Percentiles rank a stretch among this genome's conserved stretches.
Conservation (phyloP, 1,139 yeast species). For the Dujonia santamariae region DNA sequence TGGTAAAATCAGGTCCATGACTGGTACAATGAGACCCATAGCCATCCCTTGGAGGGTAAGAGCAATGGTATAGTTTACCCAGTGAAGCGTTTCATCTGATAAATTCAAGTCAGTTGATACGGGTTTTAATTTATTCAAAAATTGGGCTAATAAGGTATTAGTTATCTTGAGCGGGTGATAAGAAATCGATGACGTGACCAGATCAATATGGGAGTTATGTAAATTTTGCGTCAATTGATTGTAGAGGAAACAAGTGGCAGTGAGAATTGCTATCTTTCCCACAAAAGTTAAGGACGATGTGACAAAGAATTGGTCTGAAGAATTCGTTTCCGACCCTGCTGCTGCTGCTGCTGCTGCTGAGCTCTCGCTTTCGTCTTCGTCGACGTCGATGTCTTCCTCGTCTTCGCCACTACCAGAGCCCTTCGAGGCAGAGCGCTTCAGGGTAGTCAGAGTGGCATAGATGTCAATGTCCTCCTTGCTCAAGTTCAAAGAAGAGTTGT, state of each 20-base stretch:
- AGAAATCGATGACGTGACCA: conserved; percentile 25
- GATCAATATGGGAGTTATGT: conserved; percentile 40
- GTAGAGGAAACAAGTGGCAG: conserved; percentile 45
- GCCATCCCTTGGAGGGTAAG: conserved; percentile 52
- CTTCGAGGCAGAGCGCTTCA: conserved; percentile 3
- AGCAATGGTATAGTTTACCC: conserved; percentile 25
- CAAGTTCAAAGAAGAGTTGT: conserved; percentile 31
- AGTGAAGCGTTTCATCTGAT: too few species aligned
- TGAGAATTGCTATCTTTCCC: conserved; percentile 31
- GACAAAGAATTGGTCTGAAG: neutral
- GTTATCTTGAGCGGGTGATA: conserved; percentile 32
- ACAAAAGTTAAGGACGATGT: conserved; percentile 1
- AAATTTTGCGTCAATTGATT: conserved; percentile 50
- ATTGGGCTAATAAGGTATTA: conserved; percentile 29
- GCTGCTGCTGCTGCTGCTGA: neutral
- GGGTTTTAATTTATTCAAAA: conserved; percentile 29
- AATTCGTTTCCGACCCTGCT: neutral
- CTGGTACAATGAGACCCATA: conserved; percentile 62
- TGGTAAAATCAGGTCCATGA: conserved; percentile 52
- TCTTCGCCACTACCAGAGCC: conserved; percentile 1
- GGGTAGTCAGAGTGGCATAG: conserved; percentile 5
- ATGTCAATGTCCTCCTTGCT: conserved; percentile 19
- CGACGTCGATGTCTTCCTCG: conserved; percentile 2
- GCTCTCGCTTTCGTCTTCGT: neutral
- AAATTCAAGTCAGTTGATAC: conserved; percentile 10